A percentile compares a stretch with the other conserved stretches of the same genome.
phyloP scores from a whole-genome alignment of 306 rosid species.

The Elaeagnus macrophylla region DNA sequence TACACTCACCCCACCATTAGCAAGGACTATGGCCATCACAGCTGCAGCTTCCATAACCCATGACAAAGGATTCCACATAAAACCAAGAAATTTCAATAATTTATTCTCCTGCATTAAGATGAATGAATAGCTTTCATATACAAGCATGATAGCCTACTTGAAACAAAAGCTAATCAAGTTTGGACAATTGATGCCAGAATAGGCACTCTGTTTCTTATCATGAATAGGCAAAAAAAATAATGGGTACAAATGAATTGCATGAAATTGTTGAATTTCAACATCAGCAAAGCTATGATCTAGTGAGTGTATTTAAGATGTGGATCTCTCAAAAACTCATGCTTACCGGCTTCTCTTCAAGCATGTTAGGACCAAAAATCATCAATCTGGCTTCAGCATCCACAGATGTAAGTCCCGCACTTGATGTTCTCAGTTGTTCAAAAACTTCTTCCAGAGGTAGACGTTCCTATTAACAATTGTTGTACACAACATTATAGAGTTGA shows the following conservation, averaged over 20 bases:
- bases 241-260: too few species aligned
- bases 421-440: slow-evolving; percentile 62
- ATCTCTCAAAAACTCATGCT: not conserved
- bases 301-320: not conserved
- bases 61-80: slow-evolving; percentile 92
- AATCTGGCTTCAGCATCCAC: slow-evolving; percentile 68
- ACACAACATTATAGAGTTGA: slow-evolving; percentile 7
- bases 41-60: slow-evolving; percentile 99
- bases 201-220: not conserved
- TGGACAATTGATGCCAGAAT: not conserved
- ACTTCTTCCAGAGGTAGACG: slow-evolving; percentile 71
- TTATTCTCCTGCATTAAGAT: slow-evolving; percentile 61
- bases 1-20: slow-evolving; percentile 78
- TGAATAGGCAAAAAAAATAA: too few species aligned
- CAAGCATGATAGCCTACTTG: too few species aligned
- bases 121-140: not conserved
- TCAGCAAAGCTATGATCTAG: not conserved
- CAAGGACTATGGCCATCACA: slow-evolving; percentile 74
- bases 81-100: slow-evolving; percentile 61
- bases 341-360: slow-evolving; percentile 74
- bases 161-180: too few species aligned
- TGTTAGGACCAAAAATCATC: slow-evolving; percentile 61
- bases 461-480: slow-evolving; percentile 35
- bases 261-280: too few species aligned
- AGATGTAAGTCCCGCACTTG: slow-evolving; percentile 57